A percentile compares a stretch with the other conserved stretches of the same genome.
Conservation (phyloP, 2,329 filamentous ascomycete species). For the Pseudohalonectria lignicola region DNA sequence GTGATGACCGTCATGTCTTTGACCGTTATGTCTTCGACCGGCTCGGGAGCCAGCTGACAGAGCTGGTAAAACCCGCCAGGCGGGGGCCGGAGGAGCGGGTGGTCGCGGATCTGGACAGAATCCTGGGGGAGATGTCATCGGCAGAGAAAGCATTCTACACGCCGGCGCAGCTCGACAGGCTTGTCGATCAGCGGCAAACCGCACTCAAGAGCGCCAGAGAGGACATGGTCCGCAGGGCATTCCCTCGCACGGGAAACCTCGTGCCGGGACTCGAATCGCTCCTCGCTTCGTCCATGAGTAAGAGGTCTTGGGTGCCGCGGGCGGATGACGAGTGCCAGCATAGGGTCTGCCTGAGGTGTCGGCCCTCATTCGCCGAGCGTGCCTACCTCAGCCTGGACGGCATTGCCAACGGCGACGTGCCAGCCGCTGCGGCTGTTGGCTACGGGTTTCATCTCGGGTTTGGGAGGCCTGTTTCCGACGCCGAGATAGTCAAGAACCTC, state of each 20-base stretch:
- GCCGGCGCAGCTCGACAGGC: conserved; percentile 30
- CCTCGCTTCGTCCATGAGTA: too few species aligned
- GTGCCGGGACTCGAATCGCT: background rate
- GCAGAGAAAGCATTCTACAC: conserved; percentile 31
- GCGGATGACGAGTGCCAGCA: conserved; percentile 32
- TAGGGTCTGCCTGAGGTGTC: conserved; percentile 38
- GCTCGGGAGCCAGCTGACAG: conserved; percentile 19
- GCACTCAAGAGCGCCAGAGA: conserved; percentile 16
- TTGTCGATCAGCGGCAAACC: conserved; percentile 38
- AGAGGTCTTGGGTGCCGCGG: conserved; percentile 1
- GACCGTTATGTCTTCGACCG: conserved; percentile 22
- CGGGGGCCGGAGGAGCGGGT: conserved; percentile 26
- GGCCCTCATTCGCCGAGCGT: conserved; percentile 29
- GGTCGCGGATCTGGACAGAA: conserved; percentile 25
- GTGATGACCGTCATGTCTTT: conserved; percentile 2
- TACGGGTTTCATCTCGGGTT: conserved; percentile 38
- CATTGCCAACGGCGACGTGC: conserved; percentile 36
- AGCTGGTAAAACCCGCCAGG: conserved; percentile 21
- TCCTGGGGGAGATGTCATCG: conserved; percentile 31
- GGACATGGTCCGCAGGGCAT: background rate
- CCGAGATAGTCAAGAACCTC: conserved; percentile 24
- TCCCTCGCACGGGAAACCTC: background rate
- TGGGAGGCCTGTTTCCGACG: conserved; percentile 30
- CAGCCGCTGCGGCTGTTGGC: conserved; percentile 35
- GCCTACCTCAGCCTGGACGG: conserved; percentile 37